Base-by-base conservation (phyloP, 345 rosid genomes). In the Cardamine occulta region DNA sequence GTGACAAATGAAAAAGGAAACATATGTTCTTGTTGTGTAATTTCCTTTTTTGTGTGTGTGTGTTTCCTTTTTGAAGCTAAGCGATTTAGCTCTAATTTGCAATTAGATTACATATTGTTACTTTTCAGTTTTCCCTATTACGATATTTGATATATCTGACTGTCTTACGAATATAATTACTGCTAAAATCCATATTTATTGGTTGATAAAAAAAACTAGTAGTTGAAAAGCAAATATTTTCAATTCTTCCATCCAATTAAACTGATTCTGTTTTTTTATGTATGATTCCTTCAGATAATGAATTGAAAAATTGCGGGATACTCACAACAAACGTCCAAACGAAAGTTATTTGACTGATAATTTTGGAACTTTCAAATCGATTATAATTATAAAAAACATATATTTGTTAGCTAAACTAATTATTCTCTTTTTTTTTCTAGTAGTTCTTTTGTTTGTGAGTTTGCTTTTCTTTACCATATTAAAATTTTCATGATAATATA, bases 241-340 rank as follows among this genome's bases (percentile, higher is more conserved):
- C 57, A 53, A 23, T 24, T 53, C 31, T 53, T 54, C 18, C 5
- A 54, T 54, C 35, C 35, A 54, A 54, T 54, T 26, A 54, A 54
- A 12, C 17, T 54, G 17, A 2, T 6, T 5, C 5, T 21, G 2
- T 23, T 52, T 52, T 21, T 52, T 23, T 24, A 1, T 2, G 26
- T 35, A 18, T 15, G 26, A 6, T 54, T 10, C 14, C 34, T 13
- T 14, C 11, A 6, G 9, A 23, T 23, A 23, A 28, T 49, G 13
- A 21, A 11, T 4, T 10, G 15, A 47, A 17, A 8, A 17, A 17
- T 48, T 7, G 9, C 4, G 23, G 19, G 19, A 8, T 48, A 7
- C 12, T 48, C 55, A 49, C 2, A 6, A 31, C 7, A 10, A 17
- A n/a, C 7, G 53, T 2, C 52, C 4, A 19, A 52, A 52, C 29